These are phyloP conservation scores for Adansonia grandidieri DNA, from an alignment of 441 rosid species.

Conservation along the genomic window DNA sequence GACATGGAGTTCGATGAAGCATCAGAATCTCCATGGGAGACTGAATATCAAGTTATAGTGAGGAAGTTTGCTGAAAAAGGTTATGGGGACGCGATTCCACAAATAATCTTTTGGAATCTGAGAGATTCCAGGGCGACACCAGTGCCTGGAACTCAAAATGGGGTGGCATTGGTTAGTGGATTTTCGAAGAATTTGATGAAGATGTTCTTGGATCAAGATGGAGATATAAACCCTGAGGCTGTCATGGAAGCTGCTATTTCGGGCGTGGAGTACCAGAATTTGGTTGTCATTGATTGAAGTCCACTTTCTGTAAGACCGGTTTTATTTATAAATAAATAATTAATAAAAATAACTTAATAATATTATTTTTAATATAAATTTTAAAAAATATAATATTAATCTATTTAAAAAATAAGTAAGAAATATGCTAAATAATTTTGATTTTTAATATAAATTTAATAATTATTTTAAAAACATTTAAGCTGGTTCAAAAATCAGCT, in stretches of 20 bases:
- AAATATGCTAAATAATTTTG: too few species aligned
- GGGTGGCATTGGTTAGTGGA: neutral
- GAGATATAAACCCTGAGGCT: neutral
- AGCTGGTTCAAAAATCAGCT: too few species aligned
- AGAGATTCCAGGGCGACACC: neutral
- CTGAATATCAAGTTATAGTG: neutral
- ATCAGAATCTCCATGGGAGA: conserved; percentile 17
- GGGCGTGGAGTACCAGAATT: neutral
- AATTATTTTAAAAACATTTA: too few species aligned
- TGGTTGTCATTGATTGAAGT: neutral
- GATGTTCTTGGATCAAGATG: neutral
- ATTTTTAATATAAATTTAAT: too few species aligned
- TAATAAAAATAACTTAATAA: too few species aligned
- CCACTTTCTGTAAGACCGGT: too few species aligned
- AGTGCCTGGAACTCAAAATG: neutral
- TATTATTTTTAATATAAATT: too few species aligned
- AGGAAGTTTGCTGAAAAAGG: neutral
- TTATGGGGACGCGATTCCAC: neutral
- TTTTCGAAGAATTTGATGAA: neutral
- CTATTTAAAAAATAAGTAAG: too few species aligned
- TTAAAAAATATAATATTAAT: too few species aligned
- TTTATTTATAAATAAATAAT: too few species aligned
- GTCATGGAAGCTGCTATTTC: neutral
- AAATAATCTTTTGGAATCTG: neutral
- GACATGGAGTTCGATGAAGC: conserved; percentile 64